A percentile compares a stretch with the other conserved stretches of the same genome.
These are phyloP conservation scores for Cercospora sp. DNA, from an alignment of 2,329 filamentous ascomycete genomes.

Conservation along the genomic window DNA sequence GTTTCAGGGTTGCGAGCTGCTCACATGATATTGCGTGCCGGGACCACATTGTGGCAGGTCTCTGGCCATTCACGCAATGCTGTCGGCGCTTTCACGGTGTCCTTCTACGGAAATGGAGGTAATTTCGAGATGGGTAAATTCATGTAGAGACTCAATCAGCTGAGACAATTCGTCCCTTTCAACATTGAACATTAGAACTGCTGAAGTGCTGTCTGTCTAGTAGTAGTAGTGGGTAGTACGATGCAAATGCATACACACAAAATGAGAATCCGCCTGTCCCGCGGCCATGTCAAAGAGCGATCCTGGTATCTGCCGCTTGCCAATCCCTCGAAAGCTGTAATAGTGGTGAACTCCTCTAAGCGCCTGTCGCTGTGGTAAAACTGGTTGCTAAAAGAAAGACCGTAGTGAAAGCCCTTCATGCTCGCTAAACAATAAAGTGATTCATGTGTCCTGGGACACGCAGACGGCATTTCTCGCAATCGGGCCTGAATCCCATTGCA, in stretches of 20 bases:
- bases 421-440: slow-evolving; percentile 42
- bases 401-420: slow-evolving; percentile 11
- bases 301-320: slow-evolving; percentile 13
- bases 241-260: slow-evolving; percentile 1
- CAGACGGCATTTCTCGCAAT: slow-evolving; percentile 52
- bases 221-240: slow-evolving; percentile 1
- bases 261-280: background rate
- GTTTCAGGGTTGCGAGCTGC: background rate
- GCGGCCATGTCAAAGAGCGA: background rate
- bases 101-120: background rate
- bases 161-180: background rate
- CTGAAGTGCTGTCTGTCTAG: slow-evolving; percentile 2
- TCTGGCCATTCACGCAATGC: background rate
- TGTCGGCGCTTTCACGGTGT: background rate
- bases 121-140: background rate
- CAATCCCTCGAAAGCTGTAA: slow-evolving; percentile 10
- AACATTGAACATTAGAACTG: background rate
- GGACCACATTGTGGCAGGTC: background rate
- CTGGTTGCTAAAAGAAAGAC: slow-evolving; percentile 4
- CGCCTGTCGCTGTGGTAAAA: slow-evolving; percentile 24
- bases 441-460: slow-evolving; percentile 53
- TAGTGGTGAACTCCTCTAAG: slow-evolving; percentile 17
- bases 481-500: slow-evolving; percentile 52
- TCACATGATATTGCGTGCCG: background rate
- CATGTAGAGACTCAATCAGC: background rate